Evolutionary conservation across 108 stramenopile species (phyloP).

Genomic region (Phaeodactylum tricornutum): DNA sequence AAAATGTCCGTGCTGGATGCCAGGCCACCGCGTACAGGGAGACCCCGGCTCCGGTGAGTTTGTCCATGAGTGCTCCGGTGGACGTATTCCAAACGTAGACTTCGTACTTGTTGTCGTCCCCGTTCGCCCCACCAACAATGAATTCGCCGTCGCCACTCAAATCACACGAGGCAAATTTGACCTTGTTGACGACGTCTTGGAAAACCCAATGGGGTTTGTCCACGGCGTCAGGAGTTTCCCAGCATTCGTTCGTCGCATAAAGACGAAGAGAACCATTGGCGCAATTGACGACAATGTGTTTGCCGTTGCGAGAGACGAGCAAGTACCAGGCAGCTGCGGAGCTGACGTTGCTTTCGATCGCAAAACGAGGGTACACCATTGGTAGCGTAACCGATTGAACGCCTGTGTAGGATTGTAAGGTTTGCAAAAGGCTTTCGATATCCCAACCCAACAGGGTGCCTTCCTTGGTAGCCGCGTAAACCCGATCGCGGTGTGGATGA

Average conservation of each 20-base stretch:
- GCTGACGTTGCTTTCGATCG: no score
- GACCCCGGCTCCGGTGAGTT: slow-evolving; percentile 53
- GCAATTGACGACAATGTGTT: slow-evolving; percentile 49
- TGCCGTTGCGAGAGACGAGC: slow-evolving; percentile 52
- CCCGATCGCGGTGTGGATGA: slow-evolving; percentile 41
- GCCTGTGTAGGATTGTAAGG: background rate
- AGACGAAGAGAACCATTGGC: slow-evolving; percentile 60
- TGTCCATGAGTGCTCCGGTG: slow-evolving; percentile 70
- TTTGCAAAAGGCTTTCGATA: slow-evolving; percentile 5
- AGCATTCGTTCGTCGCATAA: slow-evolving; percentile 46
- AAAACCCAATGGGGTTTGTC: slow-evolving; percentile 47
- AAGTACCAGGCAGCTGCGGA: slow-evolving; percentile 42
- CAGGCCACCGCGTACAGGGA: slow-evolving; percentile 50
- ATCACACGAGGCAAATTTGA: slow-evolving; percentile 58
- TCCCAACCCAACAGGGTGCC: slow-evolving; percentile 46
- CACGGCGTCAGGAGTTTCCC: slow-evolving; percentile 10
- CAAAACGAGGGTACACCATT: slow-evolving; percentile 11
- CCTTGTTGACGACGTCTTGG: slow-evolving; percentile 58
- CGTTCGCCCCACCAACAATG: slow-evolving; percentile 62
- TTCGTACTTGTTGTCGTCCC: slow-evolving; percentile 38
- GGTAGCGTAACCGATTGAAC: background rate
- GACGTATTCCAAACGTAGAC: slow-evolving; percentile 65
- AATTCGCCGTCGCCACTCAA: slow-evolving; percentile 73
- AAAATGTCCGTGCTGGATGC: slow-evolving; percentile 74
- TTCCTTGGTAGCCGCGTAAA: slow-evolving; percentile 60